phyloP scores from a whole-genome alignment of 1,139 yeast genomes.

The Yamadazyma diddensiae region DNA sequence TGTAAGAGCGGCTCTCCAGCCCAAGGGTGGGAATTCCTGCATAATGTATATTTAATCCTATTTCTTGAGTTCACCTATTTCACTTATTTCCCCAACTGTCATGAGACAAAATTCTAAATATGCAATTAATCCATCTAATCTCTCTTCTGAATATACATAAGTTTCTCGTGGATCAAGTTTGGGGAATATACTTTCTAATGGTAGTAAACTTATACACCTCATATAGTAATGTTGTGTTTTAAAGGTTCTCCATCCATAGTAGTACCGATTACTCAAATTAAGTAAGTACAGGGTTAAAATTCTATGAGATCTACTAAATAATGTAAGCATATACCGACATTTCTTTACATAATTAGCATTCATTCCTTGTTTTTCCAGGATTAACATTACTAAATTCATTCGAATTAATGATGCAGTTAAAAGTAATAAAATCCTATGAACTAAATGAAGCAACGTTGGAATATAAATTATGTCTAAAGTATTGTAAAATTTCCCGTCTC shows the following conservation, averaged over 20 bases:
- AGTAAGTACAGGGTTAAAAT: conserved; percentile 2
- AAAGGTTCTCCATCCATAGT: conserved; percentile 6
- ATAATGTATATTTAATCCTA: too few relatives aligned
- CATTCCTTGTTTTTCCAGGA: neutral
- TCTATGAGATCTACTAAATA: conserved; percentile 1
- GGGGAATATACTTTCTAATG: conserved; percentile 2
- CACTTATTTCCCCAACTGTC: too few relatives aligned
- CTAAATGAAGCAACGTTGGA: conserved; percentile 4
- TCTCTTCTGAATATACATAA: neutral
- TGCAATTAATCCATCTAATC: neutral
- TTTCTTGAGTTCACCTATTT: too few relatives aligned
- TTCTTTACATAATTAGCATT: neutral
- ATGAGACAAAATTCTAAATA: neutral
- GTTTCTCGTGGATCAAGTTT: conserved; percentile 1
- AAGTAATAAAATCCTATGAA: conserved; percentile 3
- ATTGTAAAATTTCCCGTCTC: conserved; percentile 1
- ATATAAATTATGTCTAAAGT: conserved; percentile 3
- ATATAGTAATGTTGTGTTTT: conserved; percentile 5
- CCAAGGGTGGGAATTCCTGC: too few relatives aligned
- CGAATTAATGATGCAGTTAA: conserved; percentile 1
- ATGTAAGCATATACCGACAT: neutral
- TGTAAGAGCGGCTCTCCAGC: too few relatives aligned
- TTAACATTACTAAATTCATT: conserved; percentile 4
- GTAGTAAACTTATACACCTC: conserved; percentile 6
- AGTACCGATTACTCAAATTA: conserved; percentile 5